phyloP scores from a whole-genome alignment of 345 rosid species.

The Heritiera fomes region DNA sequence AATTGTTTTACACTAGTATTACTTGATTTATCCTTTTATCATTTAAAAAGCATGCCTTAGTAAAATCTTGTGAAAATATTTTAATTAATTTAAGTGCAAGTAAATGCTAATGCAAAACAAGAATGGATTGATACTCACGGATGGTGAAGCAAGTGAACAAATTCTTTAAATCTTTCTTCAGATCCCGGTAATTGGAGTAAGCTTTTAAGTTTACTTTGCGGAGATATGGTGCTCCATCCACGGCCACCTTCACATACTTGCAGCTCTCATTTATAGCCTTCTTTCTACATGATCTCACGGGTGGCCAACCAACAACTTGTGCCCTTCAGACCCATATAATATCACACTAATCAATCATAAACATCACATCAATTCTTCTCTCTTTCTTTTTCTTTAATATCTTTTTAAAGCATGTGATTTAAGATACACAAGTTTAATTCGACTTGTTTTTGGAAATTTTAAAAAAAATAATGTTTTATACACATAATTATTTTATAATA shows the following conservation, averaged over 20 bases:
- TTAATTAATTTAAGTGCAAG: background rate
- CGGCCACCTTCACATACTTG: constrained; percentile 72
- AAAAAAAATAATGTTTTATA: too few relatives aligned
- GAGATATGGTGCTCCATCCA: constrained; percentile 94
- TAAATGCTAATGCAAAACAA: background rate
- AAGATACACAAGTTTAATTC: background rate
- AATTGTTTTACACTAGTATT: too few relatives aligned
- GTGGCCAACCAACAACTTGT: constrained; percentile 94
- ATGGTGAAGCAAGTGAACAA: constrained; percentile 71
- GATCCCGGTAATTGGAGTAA: constrained; percentile 58
- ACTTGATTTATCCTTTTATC: too few relatives aligned
- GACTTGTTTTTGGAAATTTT: too few relatives aligned
- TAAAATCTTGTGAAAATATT: too few relatives aligned
- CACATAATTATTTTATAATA: too few relatives aligned
- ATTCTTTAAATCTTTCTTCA: constrained; percentile 55
- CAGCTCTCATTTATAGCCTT: constrained; percentile 24
- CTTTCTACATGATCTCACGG: constrained; percentile 74
- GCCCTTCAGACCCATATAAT: constrained; percentile 46
- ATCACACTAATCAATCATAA: background rate
- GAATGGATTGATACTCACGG: background rate
- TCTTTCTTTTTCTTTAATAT: too few relatives aligned
- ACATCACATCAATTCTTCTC: background rate
- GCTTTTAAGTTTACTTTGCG: constrained; percentile 72
- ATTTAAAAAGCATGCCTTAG: too few relatives aligned
- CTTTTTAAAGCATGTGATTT: background rate